A percentile compares a stretch with the other conserved stretches of the same genome.
Evolutionary conservation across 2,329 filamentous ascomycete species (phyloP).

Genomic region (Xylariomycetidae sp.): DNA sequence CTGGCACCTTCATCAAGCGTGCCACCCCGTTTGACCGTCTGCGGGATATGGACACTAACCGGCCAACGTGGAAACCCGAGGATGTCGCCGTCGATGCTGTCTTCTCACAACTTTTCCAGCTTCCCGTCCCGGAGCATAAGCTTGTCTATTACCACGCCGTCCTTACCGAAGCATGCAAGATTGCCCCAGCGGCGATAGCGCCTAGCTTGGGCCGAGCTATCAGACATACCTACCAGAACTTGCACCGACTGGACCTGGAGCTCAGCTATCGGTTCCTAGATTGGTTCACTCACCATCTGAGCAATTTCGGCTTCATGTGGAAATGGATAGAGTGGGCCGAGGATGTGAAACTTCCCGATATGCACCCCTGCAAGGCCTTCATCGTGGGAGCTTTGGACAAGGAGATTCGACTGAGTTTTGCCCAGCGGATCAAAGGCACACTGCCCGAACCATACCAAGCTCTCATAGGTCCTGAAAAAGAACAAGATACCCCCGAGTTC

Average conservation of each 20-base stretch:
- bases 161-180: slow-evolving; percentile 91
- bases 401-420: slow-evolving; percentile 93
- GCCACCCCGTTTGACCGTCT: slow-evolving; percentile 90
- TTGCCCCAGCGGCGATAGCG: slow-evolving; percentile 92
- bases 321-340: slow-evolving; percentile 98
- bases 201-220: slow-evolving; percentile 92
- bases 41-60: slow-evolving; percentile 58
- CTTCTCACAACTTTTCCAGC: slow-evolving; percentile 88
- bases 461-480: slow-evolving; percentile 80
- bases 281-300: slow-evolving; percentile 97
- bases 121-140: slow-evolving; percentile 86
- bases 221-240: slow-evolving; percentile 79
- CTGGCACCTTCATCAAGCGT: slow-evolving; percentile 86
- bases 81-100: slow-evolving; percentile 96
- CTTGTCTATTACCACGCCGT: slow-evolving; percentile 95
- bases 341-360: slow-evolving; percentile 69
- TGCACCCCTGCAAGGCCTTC: slow-evolving; percentile 90
- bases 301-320: slow-evolving; percentile 99
- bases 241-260: slow-evolving; percentile 81
- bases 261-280: slow-evolving; percentile 84
- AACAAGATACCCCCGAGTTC: slow-evolving; percentile 93
- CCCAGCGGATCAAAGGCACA: slow-evolving; percentile 91
- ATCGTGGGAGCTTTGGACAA: slow-evolving; percentile 89
- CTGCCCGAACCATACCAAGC: slow-evolving; percentile 77
- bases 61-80: slow-evolving; percentile 91